A percentile compares a stretch with the other conserved stretches of the same genome.
Conservation (phyloP, 169 alveolate species). For the Miamiensis avidus region DNA sequence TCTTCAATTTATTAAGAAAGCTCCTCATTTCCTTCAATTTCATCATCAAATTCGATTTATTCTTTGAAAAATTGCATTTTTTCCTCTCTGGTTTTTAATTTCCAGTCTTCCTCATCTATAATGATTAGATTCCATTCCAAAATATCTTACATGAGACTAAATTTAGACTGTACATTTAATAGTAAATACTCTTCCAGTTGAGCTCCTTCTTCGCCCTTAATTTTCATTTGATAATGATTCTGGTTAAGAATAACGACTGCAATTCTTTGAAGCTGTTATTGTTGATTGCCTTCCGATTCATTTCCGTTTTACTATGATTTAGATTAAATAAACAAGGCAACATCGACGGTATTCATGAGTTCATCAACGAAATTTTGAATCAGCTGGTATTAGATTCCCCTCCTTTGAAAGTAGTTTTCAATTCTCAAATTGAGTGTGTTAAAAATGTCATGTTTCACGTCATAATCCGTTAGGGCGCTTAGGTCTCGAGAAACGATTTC, state of each 20-base stretch:
- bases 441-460: not conserved
- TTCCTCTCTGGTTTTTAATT: not conserved
- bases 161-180: not conserved
- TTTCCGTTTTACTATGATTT: no score
- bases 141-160: not conserved
- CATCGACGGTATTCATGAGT: conserved; percentile 12
- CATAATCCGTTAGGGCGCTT: not conserved
- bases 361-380: conserved; percentile 20
- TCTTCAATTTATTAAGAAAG: not conserved
- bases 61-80: conserved; percentile 6
- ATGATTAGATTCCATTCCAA: conserved; percentile 15
- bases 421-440: not conserved
- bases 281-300: not conserved
- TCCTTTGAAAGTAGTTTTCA: not conserved
- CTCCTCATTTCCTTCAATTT: not conserved
- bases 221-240: not conserved
- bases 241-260: conserved; percentile 16
- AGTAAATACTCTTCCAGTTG: not conserved
- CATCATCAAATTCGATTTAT: not conserved
- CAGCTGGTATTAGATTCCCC: not conserved
- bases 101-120: conserved; percentile 10
- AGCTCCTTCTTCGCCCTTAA: not conserved
- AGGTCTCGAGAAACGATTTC: conserved; percentile 8
- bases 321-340: conserved; percentile 1
- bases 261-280: conserved; percentile 1